Evolutionary conservation across 768 basidiomycete species (phyloP).

Genomic region (Agaricus bisporus): DNA sequence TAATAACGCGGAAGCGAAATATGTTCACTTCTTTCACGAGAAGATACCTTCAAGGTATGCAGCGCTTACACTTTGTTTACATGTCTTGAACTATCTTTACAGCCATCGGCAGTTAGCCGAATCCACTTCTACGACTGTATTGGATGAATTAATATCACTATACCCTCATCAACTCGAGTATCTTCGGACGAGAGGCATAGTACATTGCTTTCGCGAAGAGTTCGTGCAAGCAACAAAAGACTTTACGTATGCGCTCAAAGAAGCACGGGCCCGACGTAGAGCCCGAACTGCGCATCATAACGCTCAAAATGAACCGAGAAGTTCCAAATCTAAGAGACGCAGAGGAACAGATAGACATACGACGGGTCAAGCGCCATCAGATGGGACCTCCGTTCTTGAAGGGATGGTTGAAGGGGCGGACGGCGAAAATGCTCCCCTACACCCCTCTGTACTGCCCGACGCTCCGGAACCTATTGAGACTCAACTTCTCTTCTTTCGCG

Average conservation of each 20-base stretch:
- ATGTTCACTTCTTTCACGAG: slow-evolving; percentile 93
- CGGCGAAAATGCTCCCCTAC: slow-evolving; percentile 47
- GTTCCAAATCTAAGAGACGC: slow-evolving; percentile 38
- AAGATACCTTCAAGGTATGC: slow-evolving; percentile 87
- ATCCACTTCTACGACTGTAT: slow-evolving; percentile 68
- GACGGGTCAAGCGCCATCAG: slow-evolving; percentile 63
- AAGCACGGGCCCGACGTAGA: slow-evolving; percentile 68
- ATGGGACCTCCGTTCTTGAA: slow-evolving; percentile 54
- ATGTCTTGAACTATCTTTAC: slow-evolving; percentile 8
- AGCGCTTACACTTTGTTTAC: background rate
- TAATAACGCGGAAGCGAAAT: slow-evolving; percentile 70
- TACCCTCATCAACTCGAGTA: slow-evolving; percentile 79
- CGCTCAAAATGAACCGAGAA: slow-evolving; percentile 25
- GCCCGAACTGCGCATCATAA: slow-evolving; percentile 50
- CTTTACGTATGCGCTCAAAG: slow-evolving; percentile 75
- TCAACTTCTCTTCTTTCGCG: slow-evolving; percentile 78
- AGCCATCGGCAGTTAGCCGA: slow-evolving; percentile 71
- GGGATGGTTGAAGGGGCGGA: slow-evolving; percentile 41
- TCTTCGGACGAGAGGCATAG: slow-evolving; percentile 85
- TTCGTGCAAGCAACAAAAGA: slow-evolving; percentile 69
- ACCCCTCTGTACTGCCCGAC: slow-evolving; percentile 68
- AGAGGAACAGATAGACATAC: slow-evolving; percentile 39
- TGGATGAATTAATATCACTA: slow-evolving; percentile 72
- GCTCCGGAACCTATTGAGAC: slow-evolving; percentile 86
- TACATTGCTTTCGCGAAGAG: slow-evolving; percentile 85